A percentile compares a stretch with the other conserved stretches of the same genome.
phyloP scores from a whole-genome alignment of 2,329 filamentous ascomycete species.

The Rhinocladiella similis region DNA sequence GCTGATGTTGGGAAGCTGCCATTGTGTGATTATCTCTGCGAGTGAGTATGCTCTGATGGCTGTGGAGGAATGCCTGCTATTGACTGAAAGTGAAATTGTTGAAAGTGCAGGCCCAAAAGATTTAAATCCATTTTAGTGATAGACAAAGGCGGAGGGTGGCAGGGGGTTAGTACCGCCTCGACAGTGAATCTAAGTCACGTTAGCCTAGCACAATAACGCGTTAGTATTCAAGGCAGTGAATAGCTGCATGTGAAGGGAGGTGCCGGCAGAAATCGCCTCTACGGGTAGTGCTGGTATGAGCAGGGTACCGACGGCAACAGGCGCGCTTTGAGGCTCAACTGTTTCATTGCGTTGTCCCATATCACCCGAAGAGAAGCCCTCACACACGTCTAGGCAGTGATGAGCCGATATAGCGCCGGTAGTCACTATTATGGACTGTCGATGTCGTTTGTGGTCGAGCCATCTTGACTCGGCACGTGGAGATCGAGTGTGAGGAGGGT shows the following conservation, averaged over 20 bases:
- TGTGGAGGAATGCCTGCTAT: background rate
- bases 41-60: background rate
- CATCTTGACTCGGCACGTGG: too few relatives aligned
- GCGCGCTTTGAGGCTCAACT: background rate
- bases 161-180: background rate
- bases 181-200: background rate
- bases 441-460: too few relatives aligned
- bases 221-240: background rate
- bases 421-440: too few relatives aligned
- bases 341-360: background rate
- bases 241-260: background rate
- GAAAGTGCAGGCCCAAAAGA: background rate
- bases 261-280: background rate
- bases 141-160: background rate
- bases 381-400: background rate
- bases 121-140: background rate
- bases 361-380: background rate
- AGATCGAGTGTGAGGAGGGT: too few relatives aligned
- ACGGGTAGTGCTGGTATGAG: background rate
- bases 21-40: background rate
- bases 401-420: background rate
- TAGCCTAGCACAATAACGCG: background rate
- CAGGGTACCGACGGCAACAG: background rate
- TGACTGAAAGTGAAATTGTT: background rate
- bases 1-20: background rate